Base-by-base conservation (phyloP, 2,329 filamentous ascomycete species). In the Cladosporium sp. region DNA sequence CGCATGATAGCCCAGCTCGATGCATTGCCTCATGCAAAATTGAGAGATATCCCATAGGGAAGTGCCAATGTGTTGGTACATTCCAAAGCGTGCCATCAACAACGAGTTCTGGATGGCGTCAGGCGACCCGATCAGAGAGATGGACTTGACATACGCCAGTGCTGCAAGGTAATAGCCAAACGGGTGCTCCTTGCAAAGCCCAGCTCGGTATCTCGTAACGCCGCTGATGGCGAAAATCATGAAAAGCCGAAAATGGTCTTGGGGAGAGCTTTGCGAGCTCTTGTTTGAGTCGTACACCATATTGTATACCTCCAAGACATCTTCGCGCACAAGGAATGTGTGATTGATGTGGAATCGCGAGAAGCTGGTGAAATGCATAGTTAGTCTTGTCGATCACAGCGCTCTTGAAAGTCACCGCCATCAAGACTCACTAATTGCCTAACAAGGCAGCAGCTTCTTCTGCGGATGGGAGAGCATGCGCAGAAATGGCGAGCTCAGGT, bases 1-100 rank as follows among this genome's bases (percentile, higher is more conserved):
- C 5, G 53, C 50, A 51, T 72, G 68, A 1, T 73, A 59, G 7
- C 64, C 64, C 55, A 68, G 61, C 41, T 72, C 69, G 12, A 72
- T 63, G 50, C 70, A 74, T 39, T 71, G 62, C 19, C 68, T 66
- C 57, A 71, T 71, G 39, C 68, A 70, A 2, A 73, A 53, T n/a
- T 65, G 64, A 2, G 63, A 64, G 3, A 73, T 64, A 20, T 73
- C 70, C 71, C 71, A 73, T 2, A 71, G 64, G 0, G 70, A 72
- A 1, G 60, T 61, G 2, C 67, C 66, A n/a, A 71, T 71, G 17
- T 72, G 69, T 52, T 73, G 64, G 47, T 73, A 74, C 36, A 73
- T 71, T 0, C 68, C 71, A 50, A 73, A 74, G 11, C 70, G 59
- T 7, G 64, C 67, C 13, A 74, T 59, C 4, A 74, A 51, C 0